phyloP scores from a whole-genome alignment of 176 grass and related monocot genomes.

The Neostapfia colusana region DNA sequence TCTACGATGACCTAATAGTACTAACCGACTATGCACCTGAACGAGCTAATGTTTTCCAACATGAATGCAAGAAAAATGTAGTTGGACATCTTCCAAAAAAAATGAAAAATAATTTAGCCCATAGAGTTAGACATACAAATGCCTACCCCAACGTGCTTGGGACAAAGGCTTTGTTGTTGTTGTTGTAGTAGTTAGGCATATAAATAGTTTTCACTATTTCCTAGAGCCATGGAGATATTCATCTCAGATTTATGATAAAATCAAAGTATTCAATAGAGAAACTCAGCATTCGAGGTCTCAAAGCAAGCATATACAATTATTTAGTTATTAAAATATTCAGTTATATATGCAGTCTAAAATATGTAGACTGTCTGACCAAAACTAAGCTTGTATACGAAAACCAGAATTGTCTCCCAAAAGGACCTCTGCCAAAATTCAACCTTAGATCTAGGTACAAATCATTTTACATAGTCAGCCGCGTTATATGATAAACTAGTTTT shows the following conservation, averaged over 20 bases:
- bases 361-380: neutral
- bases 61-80: neutral
- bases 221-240: neutral
- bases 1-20: neutral
- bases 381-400: neutral
- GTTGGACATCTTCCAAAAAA: neutral
- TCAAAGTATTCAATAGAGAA: neutral
- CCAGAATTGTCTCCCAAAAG: neutral
- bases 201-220: neutral
- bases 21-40: neutral
- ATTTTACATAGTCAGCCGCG: neutral
- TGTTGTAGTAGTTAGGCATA: no score
- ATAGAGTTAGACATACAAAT: no score
- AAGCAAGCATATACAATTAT: neutral
- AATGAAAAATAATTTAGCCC: neutral
- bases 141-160: no score
- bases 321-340: neutral
- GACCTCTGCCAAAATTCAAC: neutral
- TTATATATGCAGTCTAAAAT: neutral
- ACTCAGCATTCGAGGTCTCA: neutral
- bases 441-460: neutral
- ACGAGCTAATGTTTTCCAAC: neutral
- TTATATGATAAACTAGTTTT: neutral
- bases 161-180: no score
- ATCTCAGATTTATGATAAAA: neutral